These are phyloP conservation scores for Candida awuae DNA, from an alignment of 805 yeast genomes.

Conservation along the genomic window DNA sequence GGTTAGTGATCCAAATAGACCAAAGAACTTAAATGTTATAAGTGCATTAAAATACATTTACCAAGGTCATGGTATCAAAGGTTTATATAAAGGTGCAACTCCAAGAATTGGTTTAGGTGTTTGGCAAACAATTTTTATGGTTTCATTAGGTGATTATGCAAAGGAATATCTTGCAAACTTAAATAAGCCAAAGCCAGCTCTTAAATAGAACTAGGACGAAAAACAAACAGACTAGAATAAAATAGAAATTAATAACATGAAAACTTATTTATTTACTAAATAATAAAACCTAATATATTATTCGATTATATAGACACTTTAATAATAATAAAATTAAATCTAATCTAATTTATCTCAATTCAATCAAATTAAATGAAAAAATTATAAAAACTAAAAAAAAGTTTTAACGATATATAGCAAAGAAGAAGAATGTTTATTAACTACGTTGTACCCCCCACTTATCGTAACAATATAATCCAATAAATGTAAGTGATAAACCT, in stretches of 20 bases:
- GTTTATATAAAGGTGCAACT: conserved; percentile 92
- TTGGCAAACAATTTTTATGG: conserved; percentile 99
- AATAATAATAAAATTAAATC: neutral
- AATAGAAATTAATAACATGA: too few relatives aligned
- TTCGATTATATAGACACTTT: neutral
- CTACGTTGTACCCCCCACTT: conserved; percentile 46
- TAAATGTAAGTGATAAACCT: conserved; percentile 49
- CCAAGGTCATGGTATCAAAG: conserved; percentile 72
- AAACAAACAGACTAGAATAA: too few relatives aligned
- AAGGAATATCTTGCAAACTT: conserved; percentile 54
- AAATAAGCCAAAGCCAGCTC: conserved; percentile 9
- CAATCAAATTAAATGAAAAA: too few relatives aligned
- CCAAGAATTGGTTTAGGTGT: conserved; percentile 95
- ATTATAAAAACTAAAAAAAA: neutral
- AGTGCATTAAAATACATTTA: conserved; percentile 80
- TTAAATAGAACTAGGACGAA: conserved; percentile 2
- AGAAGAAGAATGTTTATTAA: conserved; percentile 2
- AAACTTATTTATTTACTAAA: too few relatives aligned
- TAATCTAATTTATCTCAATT: too few relatives aligned
- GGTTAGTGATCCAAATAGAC: conserved; percentile 91
- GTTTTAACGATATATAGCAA: neutral
- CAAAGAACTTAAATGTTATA: conserved; percentile 75
- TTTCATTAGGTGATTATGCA: conserved; percentile 92
- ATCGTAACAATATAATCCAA: conserved; percentile 65
- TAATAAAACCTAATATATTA: too few relatives aligned